phyloP scores from a whole-genome alignment of 352 stramenopile species.

The Pythium phragmiticola region DNA sequence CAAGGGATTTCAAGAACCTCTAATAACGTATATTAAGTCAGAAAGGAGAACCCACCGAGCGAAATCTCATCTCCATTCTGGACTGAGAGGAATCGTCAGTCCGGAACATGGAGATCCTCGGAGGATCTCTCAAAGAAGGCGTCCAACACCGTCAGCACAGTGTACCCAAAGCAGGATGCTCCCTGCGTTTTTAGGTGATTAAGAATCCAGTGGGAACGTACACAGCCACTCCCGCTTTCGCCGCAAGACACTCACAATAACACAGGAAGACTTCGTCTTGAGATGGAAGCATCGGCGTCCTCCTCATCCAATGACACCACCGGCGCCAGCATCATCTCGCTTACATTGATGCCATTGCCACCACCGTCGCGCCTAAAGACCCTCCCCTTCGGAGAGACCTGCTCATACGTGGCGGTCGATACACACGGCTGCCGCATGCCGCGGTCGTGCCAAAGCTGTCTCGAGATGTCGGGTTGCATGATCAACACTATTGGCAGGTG shows the following conservation, averaged over 20 bases:
- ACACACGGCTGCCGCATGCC: constrained; percentile 4
- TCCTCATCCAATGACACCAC: neutral
- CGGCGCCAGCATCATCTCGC: neutral
- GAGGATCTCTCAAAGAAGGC: too few species aligned
- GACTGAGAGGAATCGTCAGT: neutral
- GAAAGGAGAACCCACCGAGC: neutral
- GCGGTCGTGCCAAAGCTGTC: constrained; percentile 18
- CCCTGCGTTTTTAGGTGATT: too few species aligned
- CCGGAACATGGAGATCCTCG: too few species aligned
- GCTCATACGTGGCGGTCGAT: neutral
- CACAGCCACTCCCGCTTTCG: neutral
- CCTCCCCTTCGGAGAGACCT: constrained; percentile 6
- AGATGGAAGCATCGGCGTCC: neutral
- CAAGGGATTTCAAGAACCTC: neutral
- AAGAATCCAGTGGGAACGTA: too few species aligned
- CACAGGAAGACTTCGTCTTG: neutral
- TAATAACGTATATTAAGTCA: neutral
- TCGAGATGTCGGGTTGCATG: constrained; percentile 16
- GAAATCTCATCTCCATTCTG: neutral
- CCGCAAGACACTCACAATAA: neutral
- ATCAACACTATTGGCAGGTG: constrained; percentile 19
- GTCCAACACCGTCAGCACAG: too few species aligned
- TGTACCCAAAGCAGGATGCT: too few species aligned
- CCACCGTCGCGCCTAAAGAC: neutral
- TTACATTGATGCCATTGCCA: neutral